Base-by-base conservation (phyloP, 768 basidiomycete genomes). In the Lyophyllum shimeji region DNA sequence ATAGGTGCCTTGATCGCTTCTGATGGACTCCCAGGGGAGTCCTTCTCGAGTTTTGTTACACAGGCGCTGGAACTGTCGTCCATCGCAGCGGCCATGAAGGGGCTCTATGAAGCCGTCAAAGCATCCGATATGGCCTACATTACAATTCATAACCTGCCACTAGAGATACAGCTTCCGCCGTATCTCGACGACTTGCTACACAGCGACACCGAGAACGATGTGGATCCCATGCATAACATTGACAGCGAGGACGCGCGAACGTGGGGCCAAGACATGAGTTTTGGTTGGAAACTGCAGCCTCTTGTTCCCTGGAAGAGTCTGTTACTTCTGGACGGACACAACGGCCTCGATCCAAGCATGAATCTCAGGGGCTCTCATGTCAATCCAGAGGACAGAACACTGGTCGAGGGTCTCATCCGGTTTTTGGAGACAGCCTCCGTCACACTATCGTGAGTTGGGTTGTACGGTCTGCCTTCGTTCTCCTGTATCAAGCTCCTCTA, bases 221-320 rank as follows among this genome's bases (percentile, higher is more conserved):
- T 71, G 0, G 83, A 87, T 55, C 75, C 75, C 49, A 66, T 79
- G 25, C 76, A 80, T 29, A 71, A 76, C 18, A 74, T 76, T 21
- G 82, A 82, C 18, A 82, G 84, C 34, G 82, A 84, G 31, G 79
- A 76, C 37, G 63, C 61, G 33, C 72, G 74, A 45, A 71, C 72
- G 7, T 90, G 91, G 90, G 88, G 86, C 17, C 78, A 76, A 34
- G 86, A 87, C 52, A 77, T 90, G 69, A 77, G 78, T 61, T 75
- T 84, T 53, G 90, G 90, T 2, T 93, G 88, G 88, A 78, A 79
- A 45, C 74, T 93, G 2, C 85, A 89, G 8, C 73, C 81, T 17
- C 78, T 98, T 21, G 78, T 84, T 15, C 95, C 96, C 5, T 98
- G 96, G 96, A 97, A 97, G 66, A 89, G 92, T 20, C 68, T 98